Conservation (phyloP, 768 basidiomycete genomes). For the Crassisporium funariophilum region DNA sequence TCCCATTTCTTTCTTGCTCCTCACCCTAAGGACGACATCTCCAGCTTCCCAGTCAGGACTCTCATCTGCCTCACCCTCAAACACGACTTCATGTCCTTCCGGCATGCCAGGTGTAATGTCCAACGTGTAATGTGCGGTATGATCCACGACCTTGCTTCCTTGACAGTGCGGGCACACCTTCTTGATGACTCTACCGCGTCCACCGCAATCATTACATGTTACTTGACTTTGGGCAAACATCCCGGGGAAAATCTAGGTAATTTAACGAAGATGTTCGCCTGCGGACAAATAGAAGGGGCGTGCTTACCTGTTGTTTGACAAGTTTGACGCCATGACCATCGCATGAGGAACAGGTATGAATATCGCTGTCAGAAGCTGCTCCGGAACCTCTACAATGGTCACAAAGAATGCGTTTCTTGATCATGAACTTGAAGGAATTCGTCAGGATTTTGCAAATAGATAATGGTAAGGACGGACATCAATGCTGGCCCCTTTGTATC, state of each 20-base stretch:
- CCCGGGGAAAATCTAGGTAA: slow-evolving; percentile 78
- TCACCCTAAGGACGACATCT: slow-evolving; percentile 85
- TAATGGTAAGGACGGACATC: slow-evolving; percentile 54
- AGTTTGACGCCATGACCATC: slow-evolving; percentile 84
- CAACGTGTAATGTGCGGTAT: slow-evolving; percentile 79
- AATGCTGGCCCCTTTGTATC: slow-evolving; percentile 84
- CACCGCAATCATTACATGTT: slow-evolving; percentile 82
- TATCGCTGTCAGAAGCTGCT: slow-evolving; percentile 85
- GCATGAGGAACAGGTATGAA: slow-evolving; percentile 85
- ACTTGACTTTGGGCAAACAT: slow-evolving; percentile 92
- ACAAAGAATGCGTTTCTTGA: slow-evolving; percentile 90
- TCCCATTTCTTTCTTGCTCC: slow-evolving; percentile 76
- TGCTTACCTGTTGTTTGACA: slow-evolving; percentile 71
- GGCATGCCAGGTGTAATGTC: slow-evolving; percentile 88
- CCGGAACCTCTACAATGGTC: slow-evolving; percentile 97
- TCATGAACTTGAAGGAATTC: slow-evolving; percentile 68
- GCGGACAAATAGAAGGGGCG: not conserved
- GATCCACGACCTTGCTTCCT: slow-evolving; percentile 81
- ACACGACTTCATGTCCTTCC: slow-evolving; percentile 90
- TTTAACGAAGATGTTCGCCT: not conserved
- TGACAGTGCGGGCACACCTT: slow-evolving; percentile 80
- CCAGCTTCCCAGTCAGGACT: slow-evolving; percentile 95
- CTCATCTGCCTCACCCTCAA: slow-evolving; percentile 97
- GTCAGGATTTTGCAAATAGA: not conserved
- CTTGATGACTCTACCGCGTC: slow-evolving; percentile 79